Base-by-base conservation (phyloP, 2,329 filamentous ascomycete genomes). In the Oidium heveae region DNA sequence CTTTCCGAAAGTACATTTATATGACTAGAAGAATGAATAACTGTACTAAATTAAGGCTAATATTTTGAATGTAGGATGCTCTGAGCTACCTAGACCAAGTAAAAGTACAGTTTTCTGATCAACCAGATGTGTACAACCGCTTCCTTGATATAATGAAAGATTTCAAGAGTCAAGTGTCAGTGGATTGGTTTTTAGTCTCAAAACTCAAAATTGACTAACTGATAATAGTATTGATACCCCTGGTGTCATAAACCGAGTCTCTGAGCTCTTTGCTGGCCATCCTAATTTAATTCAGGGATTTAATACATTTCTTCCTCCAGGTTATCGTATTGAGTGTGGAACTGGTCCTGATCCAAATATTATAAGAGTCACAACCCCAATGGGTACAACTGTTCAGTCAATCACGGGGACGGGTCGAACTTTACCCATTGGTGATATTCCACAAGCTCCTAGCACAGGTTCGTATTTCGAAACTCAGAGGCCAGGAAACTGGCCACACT, bases 131-230 rank as follows among this genome's bases (percentile, higher is more conserved):
- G 0, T 98, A 98, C 64, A 96, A 96, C 64, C 76, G 85, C 39
- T 96, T 98, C 62, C 71, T 98, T 49, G 91, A 98, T 62, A 98
- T 98, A 52, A 98, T 98, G 91, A 98, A 98, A 65, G 91, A 98
- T 62, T 98, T 98, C 67, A 98, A 98, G 69, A 94, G 87, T 63
- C 89, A 94, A 69, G 87, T 88, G 77, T 88, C 72, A 70, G 83
- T 75, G 16, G 55, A 24, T n/a, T 12, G 36, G 50, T 46, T 43
- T 46, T n/a, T 33, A 51, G n/a, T 34, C 5, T n/a, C 12, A 7
- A 16, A 13, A 34, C 16, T 28, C 5, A n/a, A 22, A 15, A 20
- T n/a, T 12, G 50, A 32, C 54, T 70, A 58, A 72, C 59, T 53
- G 56, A 28, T 52, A 28, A 28, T 56, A 82, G 84, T 3, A 98